phyloP scores from a whole-genome alignment of 2,329 filamentous ascomycete genomes.

The Fusarium decemcellulare region DNA sequence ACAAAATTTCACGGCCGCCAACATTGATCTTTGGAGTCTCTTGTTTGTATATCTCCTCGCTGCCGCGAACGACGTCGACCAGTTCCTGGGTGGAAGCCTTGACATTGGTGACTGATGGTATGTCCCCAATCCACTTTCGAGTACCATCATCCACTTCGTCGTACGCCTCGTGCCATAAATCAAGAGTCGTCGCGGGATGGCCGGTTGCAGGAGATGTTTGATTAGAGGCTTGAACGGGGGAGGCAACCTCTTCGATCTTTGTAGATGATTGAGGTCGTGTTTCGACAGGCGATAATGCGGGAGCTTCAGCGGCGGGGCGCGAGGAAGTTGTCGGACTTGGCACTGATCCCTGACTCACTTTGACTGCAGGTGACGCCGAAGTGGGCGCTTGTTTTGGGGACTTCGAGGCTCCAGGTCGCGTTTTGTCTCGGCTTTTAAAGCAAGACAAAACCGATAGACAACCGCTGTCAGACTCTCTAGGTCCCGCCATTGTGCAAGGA shows the following conservation, averaged over 20 bases:
- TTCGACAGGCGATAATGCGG: no score
- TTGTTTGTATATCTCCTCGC: constrained; percentile 4
- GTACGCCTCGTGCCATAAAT: background rate
- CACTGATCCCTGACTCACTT: background rate
- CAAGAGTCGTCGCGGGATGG: background rate
- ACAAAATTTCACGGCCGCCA: constrained; percentile 1
- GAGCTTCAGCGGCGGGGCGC: background rate
- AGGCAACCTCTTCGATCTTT: background rate
- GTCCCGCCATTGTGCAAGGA: no score
- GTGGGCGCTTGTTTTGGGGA: background rate
- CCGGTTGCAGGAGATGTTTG: background rate
- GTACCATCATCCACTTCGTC: background rate
- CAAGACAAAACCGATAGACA: background rate
- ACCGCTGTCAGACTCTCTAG: background rate
- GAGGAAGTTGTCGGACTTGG: background rate
- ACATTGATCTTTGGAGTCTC: constrained; percentile 4
- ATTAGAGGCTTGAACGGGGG: background rate
- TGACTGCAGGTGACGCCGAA: background rate
- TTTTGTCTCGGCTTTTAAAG: background rate
- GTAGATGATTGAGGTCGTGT: background rate
- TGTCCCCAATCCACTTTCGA: background rate
- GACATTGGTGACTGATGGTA: background rate
- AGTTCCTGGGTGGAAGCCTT: background rate
- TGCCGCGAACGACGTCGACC: background rate
- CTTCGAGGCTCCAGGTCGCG: background rate